Evolutionary conservation across 306 rosid species (phyloP).

Genomic region (Ochetophila trinervis): DNA sequence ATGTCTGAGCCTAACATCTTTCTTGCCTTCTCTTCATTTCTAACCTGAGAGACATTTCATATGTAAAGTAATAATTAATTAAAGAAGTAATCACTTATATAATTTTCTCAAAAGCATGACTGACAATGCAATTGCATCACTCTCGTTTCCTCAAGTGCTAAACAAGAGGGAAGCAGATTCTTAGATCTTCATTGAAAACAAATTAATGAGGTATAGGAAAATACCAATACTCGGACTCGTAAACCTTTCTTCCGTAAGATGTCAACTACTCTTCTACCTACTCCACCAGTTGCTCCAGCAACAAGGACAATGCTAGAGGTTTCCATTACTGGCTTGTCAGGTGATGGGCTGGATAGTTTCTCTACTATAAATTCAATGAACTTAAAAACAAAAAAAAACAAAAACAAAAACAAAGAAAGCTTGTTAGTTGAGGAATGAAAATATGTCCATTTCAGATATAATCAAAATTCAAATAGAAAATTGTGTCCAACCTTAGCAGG

Average conservation of each 20-base stretch:
- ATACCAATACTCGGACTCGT: conserved; percentile 83
- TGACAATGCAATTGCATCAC: background rate
- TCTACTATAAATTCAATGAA: conserved; percentile 72
- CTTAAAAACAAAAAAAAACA: too few relatives aligned
- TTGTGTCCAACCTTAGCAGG: conserved; percentile 66
- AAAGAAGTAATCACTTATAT: background rate
- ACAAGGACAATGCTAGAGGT: conserved; percentile 75
- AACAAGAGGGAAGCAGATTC: background rate
- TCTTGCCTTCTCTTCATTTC: conserved; percentile 90
- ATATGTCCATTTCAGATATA: background rate
- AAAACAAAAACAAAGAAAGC: conserved; percentile 28
- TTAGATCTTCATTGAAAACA: background rate
- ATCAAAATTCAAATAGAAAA: background rate
- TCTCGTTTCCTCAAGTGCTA: background rate
- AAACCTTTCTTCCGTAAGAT: conserved; percentile 66
- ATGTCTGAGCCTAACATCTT: conserved; percentile 79
- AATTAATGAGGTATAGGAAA: conserved; percentile 20
- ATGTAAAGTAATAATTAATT: conserved; percentile 14
- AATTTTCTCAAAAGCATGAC: background rate
- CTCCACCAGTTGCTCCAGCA: conserved; percentile 98
- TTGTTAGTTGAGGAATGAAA: conserved; percentile 43
- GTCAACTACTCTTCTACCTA: conserved; percentile 87
- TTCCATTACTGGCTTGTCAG: conserved; percentile 56
- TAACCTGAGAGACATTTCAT: conserved; percentile 49
- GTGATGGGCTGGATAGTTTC: conserved; percentile 59